Evolutionary conservation across 345 rosid species (phyloP).

Genomic region (Citrus reticulata): DNA sequence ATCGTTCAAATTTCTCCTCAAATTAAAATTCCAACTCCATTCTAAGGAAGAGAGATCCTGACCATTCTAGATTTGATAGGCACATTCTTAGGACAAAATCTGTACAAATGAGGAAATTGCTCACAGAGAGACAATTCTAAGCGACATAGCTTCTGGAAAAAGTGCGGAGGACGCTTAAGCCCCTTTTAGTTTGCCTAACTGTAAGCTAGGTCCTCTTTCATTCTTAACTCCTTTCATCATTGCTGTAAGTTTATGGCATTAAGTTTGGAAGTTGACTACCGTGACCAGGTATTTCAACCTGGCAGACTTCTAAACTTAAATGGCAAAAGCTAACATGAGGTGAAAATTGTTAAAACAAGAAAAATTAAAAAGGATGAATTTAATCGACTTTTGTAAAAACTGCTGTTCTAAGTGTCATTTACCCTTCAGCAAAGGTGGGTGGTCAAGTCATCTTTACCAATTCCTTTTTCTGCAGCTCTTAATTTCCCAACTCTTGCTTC

Average conservation of each 20-base stretch:
- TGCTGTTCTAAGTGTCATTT: not conserved
- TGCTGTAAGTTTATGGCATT: not conserved
- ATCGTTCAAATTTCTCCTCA: no score
- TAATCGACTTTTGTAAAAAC: not conserved
- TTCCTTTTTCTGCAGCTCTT: conserved; percentile 2
- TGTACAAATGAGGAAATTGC: no score
- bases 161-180: not conserved
- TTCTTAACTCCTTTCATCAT: not conserved
- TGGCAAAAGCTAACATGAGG: not conserved
- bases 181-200: not conserved
- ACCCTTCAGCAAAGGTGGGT: not conserved
- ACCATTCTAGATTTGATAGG: no score
- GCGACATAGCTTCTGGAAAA: not conserved
- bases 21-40: no score
- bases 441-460: not conserved
- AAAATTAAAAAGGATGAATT: not conserved
- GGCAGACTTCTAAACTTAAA: not conserved
- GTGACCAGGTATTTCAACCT: not conserved
- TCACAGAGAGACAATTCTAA: not conserved
- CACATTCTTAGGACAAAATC: no score
- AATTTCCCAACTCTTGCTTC: not conserved
- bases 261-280: not conserved
- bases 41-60: no score
- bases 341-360: not conserved
- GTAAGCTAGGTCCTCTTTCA: not conserved